Conservation (phyloP, 2,329 filamentous ascomycete species). For the Ophiostoma fasciatum region DNA sequence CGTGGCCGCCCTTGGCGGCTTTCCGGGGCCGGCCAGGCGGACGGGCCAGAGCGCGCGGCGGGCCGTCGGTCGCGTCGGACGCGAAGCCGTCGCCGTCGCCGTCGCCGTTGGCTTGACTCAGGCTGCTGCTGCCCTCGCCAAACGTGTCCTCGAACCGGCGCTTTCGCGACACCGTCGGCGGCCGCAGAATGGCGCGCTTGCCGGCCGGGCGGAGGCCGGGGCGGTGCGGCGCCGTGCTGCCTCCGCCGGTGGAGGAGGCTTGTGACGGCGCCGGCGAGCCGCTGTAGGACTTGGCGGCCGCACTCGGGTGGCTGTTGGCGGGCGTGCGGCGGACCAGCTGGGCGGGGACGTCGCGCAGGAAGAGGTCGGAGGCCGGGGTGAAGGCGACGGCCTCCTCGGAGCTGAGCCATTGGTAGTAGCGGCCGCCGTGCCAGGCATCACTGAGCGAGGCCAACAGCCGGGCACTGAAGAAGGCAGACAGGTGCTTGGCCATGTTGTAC, state of each 20-base stretch:
- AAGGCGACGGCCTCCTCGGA: conserved; percentile 16
- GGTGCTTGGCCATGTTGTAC: conserved; percentile 21
- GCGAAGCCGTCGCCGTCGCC: background rate
- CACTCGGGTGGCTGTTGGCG: background rate
- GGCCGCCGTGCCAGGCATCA: conserved; percentile 18
- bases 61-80: no score
- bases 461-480: conserved; percentile 29
- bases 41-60: no score
- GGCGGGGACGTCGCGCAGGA: conserved; percentile 12
- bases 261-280: conserved; percentile 1
- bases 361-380: conserved; percentile 13
- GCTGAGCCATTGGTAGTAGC: conserved; percentile 22
- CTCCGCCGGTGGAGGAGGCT: background rate
- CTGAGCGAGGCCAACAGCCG: conserved; percentile 24
- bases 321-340: conserved; percentile 14
- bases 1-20: background rate
- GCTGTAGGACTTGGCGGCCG: no score
- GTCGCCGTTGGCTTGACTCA: background rate
- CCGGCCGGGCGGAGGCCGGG: conserved; percentile 16
- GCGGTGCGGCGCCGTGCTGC: background rate
- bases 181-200: conserved; percentile 30
- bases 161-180: conserved; percentile 27
- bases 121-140: no score
- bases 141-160: no score
- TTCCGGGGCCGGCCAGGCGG: conserved; percentile 3